Evolutionary conservation across 129 eudicot species (phyloP), one percentile per base, ranked within the genome.

Genomic region (Lactuca sativa): DNA sequence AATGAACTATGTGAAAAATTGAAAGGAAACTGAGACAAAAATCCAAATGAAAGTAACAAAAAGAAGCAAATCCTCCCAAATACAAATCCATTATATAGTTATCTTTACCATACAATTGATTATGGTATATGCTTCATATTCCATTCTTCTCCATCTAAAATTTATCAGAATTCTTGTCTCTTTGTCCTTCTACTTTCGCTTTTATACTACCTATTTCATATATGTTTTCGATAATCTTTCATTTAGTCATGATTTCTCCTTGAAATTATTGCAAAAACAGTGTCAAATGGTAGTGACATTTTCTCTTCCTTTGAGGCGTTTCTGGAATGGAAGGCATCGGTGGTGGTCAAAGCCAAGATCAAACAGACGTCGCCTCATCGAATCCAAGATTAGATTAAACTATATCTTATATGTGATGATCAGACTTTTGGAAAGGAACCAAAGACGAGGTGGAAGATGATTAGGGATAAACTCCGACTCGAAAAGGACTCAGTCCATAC

Each of bases 331-430:
- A 74, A 30, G 54, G 66, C 14, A 73, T 64, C 38, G 73, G 72
- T 37, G 74, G 76, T 48, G 57, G 62, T n/a, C 68, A 74, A 72
- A 66, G 80, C 58, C 67, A 73, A 34, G 64, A 52, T 64, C 55
- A 85, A 80, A 54, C 78, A 70, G 40, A 77, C 76, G 36, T 72
- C 78, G 12, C 80, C 79, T 15, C 32, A 54, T 30, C 69, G 78
- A 15, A 60, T 74, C 14, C 74, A 60, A 1, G 84, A 75, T 37
- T 80, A 90, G 67, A 83, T 88, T 4, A 78, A 86, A 7, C 76
- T 85, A 5, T 92, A 87, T 63, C 75, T 91, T 2, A 88, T 87
- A 17, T 80, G 82, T 0, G 89, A 88, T 6, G 95, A 87, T 38
- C 73, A 77, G 54, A 58, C 65, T 5, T 63, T 16, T 31, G 16